Evolutionary conservation across 306 rosid genomes (phyloP).

Genomic region (Glycine soja): DNA sequence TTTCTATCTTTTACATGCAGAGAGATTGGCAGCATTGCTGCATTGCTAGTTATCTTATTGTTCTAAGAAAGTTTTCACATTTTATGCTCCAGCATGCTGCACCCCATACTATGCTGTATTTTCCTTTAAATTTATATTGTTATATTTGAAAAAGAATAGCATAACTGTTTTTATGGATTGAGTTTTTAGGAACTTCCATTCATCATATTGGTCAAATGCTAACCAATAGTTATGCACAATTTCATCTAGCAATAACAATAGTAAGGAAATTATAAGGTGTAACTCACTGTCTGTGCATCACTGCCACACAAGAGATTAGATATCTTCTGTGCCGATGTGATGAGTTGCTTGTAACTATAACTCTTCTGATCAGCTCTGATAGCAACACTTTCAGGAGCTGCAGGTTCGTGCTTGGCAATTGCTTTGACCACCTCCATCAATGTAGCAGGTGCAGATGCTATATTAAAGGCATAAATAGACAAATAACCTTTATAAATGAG

Average conservation of each 20-base stretch:
- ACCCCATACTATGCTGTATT: background rate
- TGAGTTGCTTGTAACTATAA: conserved; percentile 71
- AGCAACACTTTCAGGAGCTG: conserved; percentile 62
- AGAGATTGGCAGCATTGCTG: background rate
- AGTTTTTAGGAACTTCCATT: background rate
- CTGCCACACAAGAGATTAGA: conserved; percentile 60
- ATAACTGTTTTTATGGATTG: background rate
- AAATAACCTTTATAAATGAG: conserved; percentile 26
- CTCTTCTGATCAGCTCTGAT: conserved; percentile 80
- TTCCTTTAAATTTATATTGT: conserved; percentile 13
- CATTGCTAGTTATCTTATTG: conserved; percentile 11
- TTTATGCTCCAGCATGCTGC: background rate
- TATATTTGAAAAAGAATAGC: background rate
- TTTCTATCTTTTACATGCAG: conserved; percentile 21
- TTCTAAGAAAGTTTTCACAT: background rate
- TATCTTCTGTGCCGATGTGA: conserved; percentile 72
- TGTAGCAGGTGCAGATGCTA: conserved; percentile 68
- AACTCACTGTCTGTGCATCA: conserved; percentile 58
- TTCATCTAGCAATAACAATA: conserved; percentile 1
- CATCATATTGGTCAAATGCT: conserved; percentile 33
- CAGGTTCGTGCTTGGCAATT: conserved; percentile 65
- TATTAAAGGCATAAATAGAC: conserved; percentile 35
- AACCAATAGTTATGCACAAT: background rate
- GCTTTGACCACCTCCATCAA: conserved; percentile 76
- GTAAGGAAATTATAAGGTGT: conserved; percentile 11